Conservation (phyloP, 108 stramenopile genomes). For the Nitzschia palea region DNA sequence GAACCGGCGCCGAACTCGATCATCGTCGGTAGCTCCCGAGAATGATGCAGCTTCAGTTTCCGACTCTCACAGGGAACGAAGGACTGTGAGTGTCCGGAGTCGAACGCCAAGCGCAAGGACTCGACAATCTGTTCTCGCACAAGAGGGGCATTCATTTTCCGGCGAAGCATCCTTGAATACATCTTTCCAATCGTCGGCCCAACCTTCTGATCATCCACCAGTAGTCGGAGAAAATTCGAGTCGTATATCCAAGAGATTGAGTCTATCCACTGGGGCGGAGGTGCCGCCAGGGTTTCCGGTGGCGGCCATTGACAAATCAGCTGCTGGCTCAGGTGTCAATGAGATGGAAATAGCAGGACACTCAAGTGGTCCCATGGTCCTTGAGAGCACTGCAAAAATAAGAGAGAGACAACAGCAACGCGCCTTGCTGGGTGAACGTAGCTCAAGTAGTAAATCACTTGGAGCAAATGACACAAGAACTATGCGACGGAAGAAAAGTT, state of each 20-base stretch:
- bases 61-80: background rate
- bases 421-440: background rate
- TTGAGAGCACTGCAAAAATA: slow-evolving; percentile 20
- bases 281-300: slow-evolving; percentile 19
- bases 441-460: background rate
- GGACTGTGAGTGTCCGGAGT: background rate
- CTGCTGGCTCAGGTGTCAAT: background rate
- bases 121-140: background rate
- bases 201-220: slow-evolving; percentile 4
- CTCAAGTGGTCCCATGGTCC: background rate
- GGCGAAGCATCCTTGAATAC: background rate
- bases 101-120: background rate
- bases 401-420: slow-evolving; percentile 3
- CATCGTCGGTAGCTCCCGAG: background rate
- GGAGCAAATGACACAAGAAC: background rate
- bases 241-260: background rate
- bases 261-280: slow-evolving; percentile 11
- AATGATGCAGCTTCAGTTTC: background rate
- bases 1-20: slow-evolving; percentile 6
- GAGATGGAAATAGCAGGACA: background rate
- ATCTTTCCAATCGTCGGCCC: background rate
- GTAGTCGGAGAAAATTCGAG: background rate
- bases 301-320: slow-evolving; percentile 10
- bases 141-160: background rate
- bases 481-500: background rate